A percentile compares a stretch with the other conserved stretches of the same genome.
phyloP scores from a whole-genome alignment of 2,329 filamentous ascomycete species.

The Alternaria postmessia region DNA sequence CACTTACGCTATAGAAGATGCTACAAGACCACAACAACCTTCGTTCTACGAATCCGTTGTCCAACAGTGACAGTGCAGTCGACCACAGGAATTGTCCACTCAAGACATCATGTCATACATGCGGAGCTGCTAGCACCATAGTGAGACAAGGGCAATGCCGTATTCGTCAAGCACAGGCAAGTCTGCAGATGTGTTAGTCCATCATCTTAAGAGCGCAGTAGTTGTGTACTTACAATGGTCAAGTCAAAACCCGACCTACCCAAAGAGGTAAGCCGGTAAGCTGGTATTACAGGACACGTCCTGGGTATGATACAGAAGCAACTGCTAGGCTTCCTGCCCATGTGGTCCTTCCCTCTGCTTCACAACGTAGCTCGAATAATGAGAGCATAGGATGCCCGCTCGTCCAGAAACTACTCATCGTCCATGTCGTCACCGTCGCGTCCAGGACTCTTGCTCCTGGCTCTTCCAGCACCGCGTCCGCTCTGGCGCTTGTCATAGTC shows the following conservation, averaged over 20 bases:
- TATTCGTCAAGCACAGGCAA: not conserved
- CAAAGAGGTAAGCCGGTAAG: conserved; percentile 23
- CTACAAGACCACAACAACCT: not conserved
- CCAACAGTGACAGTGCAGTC: not conserved
- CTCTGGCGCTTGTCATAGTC: conserved; percentile 44
- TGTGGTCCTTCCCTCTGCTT: not conserved
- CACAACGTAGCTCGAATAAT: not conserved
- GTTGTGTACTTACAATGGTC: conserved; percentile 23
- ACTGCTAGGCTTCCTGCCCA: not conserved
- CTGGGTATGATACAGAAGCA: not conserved
- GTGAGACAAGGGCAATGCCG: not conserved
- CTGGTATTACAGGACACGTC: conserved; percentile 16
- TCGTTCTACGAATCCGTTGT: too few species aligned
- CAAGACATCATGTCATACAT: not conserved
- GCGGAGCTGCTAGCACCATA: not conserved
- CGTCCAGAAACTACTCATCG: conserved; percentile 16
- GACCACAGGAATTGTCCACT: not conserved
- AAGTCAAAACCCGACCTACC: conserved; percentile 24
- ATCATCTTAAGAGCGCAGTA: not conserved
- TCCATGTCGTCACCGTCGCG: conserved; percentile 48
- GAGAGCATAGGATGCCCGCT: not conserved
- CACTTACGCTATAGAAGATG: not conserved
- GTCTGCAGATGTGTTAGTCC: not conserved
- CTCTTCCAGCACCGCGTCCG: conserved; percentile 44
- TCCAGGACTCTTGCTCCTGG: conserved; percentile 56